Conservation (phyloP, 345 rosid species). For the Boechera divaricarpa region DNA sequence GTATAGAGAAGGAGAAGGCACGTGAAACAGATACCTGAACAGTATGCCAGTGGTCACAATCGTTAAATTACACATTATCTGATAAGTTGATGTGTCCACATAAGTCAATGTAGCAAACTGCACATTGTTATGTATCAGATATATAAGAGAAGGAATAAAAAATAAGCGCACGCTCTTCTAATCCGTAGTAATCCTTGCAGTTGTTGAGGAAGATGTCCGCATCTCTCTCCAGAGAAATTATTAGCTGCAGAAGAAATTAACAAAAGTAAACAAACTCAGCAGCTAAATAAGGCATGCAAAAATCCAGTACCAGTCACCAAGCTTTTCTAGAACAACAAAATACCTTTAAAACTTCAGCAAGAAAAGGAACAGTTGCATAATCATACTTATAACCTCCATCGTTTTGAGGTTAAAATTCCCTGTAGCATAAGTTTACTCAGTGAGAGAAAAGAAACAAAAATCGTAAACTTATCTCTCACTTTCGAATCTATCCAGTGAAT, state of each 20-base stretch:
- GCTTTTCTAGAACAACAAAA: neutral
- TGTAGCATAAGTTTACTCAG: constrained; percentile 26
- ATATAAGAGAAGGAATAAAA: constrained; percentile 87
- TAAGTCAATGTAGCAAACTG: constrained; percentile 93
- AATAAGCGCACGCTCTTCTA: constrained; percentile 84
- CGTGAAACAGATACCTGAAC: constrained; percentile 63
- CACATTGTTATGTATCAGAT: constrained; percentile 88
- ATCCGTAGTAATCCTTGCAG: constrained; percentile 79
- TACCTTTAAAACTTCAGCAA: constrained; percentile 94
- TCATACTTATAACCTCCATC: constrained; percentile 85
- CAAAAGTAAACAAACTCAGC: neutral
- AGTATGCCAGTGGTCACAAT: constrained; percentile 89
- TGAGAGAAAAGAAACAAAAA: neutral
- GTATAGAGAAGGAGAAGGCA: neutral
- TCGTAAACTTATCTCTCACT: neutral
- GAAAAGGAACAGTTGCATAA: constrained; percentile 94
- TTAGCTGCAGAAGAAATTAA: constrained; percentile 53
- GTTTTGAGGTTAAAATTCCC: constrained; percentile 94
- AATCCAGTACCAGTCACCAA: neutral
- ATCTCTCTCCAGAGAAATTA: constrained; percentile 82
- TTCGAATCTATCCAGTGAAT: neutral
- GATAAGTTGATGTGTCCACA: constrained; percentile 92
- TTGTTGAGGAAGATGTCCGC: constrained; percentile 51
- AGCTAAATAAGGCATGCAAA: neutral
- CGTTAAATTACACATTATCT: constrained; percentile 98